Percentiles rank a stretch among this genome's conserved stretches.
Evolutionary conservation across 176 grass and related monocot genomes (phyloP).

Genomic region (Phyllostachys edulis): DNA sequence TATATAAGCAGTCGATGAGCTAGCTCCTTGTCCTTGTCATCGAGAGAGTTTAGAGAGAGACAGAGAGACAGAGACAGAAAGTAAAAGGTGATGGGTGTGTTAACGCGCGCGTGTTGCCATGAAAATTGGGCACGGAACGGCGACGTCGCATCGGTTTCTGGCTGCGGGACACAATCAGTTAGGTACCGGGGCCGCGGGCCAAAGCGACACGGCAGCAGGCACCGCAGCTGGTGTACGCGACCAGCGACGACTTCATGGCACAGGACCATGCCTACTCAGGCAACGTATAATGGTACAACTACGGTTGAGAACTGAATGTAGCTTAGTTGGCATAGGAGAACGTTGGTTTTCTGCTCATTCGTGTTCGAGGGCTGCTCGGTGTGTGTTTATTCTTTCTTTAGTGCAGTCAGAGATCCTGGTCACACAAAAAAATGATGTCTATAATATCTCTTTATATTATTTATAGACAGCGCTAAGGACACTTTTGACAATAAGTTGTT

Average conservation of each 20-base stretch:
- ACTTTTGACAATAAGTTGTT: no score
- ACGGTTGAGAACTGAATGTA: no score
- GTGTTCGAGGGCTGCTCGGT: no score
- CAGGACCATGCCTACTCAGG: neutral
- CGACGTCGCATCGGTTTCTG: slow-evolving; percentile 28
- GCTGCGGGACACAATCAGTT: neutral
- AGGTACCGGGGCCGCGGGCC: slow-evolving; percentile 21
- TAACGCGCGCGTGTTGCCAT: neutral
- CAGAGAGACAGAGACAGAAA: neutral
- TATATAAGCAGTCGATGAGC: neutral
- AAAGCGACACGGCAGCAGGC: neutral
- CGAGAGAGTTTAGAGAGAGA: neutral
- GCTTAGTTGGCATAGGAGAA: no score
- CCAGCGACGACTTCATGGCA: neutral
- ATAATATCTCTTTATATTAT: no score
- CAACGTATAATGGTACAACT: no score
- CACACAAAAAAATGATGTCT: no score
- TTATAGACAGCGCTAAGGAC: no score
- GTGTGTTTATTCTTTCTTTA: no score
- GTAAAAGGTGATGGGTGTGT: neutral
- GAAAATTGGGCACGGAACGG: slow-evolving; percentile 1
- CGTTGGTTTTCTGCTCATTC: no score
- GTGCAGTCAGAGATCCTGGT: no score
- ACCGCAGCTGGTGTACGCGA: no score
- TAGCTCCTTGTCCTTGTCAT: neutral